Evolutionary conservation across 148 eudicot genomes (phyloP), one percentile per base, ranked within the genome.

Genomic region (Diospyros kaki): DNA sequence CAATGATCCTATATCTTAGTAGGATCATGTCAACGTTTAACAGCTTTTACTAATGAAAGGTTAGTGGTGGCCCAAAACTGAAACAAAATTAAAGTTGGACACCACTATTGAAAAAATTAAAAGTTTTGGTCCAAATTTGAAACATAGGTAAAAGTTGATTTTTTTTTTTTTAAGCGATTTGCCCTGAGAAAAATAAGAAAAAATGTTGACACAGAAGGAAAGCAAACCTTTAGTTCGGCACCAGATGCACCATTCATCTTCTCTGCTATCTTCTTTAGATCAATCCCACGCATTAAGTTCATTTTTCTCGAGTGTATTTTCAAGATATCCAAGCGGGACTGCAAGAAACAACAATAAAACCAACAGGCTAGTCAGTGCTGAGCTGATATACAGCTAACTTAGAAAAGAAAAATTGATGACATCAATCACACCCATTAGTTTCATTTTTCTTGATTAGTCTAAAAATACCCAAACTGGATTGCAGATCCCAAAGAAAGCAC

Each of bases 271-370:
- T 89, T 86, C 82, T 83, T 83, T 75, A 87, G 64, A 81, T 85
- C 90, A 70, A 89, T 89, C 13, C 90, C 93, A 15, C 93, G 85
- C 90, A 85, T 85, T 66, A 87, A 80, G 73, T 89, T 89, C 93
- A 89, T 89, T 75, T 61, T 89, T 69, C 93, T 89, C 4, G 93
- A 87, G 74, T 89, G 93, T 10, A 89, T 89, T 76, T 89, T 89
- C 82, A 89, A 82, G 80, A 89, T 89, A 80, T 89, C 90, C 50
- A 42, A 67, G 9, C 93, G 88, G 13, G 89, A 87, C 93, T 89
- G 88, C 11, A 81, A 74, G 15, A 53, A 70, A 39, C 46, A 70
- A 53, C 5, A 46, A 39, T 12, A 64, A 55, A 38, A 60, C 64
- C 18, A 60, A 60, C 6, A 60, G 9, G 64, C 41, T 5, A 17